phyloP scores from a whole-genome alignment of 805 yeast genomes.

The Scheffersomyces stipitis region DNA sequence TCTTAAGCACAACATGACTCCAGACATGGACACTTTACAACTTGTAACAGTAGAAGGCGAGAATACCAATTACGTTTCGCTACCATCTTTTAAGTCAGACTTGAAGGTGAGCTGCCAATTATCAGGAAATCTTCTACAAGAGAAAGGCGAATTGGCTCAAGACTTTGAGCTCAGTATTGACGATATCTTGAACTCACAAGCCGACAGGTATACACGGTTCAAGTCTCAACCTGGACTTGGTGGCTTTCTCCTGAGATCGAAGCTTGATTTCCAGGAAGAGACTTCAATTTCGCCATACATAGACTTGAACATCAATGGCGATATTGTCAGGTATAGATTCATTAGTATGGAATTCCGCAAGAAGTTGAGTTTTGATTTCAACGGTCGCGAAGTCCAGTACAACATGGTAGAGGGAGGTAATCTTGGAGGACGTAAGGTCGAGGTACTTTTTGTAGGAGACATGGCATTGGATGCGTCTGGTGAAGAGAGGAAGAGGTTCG shows the following conservation, averaged over 20 bases:
- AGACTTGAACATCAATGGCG: conserved; percentile 37
- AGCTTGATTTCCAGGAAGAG: conserved; percentile 35
- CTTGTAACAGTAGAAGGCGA: conserved; percentile 49
- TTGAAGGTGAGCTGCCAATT: conserved; percentile 43
- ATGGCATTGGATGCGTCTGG: conserved; percentile 18
- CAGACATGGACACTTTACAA: conserved; percentile 39
- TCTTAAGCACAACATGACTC: conserved; percentile 34
- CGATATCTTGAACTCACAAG: conserved; percentile 16
- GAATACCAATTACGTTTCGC: conserved; percentile 37
- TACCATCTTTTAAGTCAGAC: conserved; percentile 45
- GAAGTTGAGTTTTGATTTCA: conserved; percentile 41
- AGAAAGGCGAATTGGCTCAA: conserved; percentile 9
- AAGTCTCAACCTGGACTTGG: conserved; percentile 42
- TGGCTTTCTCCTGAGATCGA: conserved; percentile 36
- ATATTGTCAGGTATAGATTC: conserved; percentile 43
- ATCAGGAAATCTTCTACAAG: conserved; percentile 34
- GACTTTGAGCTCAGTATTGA: conserved; percentile 7
- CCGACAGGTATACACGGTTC: conserved; percentile 28
- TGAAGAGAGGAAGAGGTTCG: conserved; percentile 23
- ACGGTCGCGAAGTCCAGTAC: conserved; percentile 36
- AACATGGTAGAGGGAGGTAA: conserved; percentile 56
- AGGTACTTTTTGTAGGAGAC: conserved; percentile 48
- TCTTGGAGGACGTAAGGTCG: conserved; percentile 53
- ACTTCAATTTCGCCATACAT: conserved; percentile 40
- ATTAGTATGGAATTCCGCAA: conserved; percentile 44